Evolutionary conservation across 495 filamentous ascomycete genomes (phyloP).

Genomic region (Penicillium macrosclerotiorum): DNA sequence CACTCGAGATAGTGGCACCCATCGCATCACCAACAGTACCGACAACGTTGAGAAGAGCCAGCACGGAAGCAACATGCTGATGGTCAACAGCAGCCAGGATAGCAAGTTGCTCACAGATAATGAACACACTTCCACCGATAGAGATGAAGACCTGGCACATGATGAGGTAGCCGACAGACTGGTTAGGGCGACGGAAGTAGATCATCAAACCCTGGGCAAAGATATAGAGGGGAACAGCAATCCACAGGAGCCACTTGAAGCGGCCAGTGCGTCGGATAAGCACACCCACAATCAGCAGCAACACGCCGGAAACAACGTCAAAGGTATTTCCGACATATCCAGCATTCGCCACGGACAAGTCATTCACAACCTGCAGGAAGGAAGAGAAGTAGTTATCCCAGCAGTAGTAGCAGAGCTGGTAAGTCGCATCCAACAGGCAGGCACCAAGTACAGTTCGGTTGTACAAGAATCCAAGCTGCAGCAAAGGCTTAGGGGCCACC

Average conservation of each 20-base stretch:
- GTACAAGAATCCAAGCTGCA: constrained; percentile 52
- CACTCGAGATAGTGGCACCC: constrained; percentile 57
- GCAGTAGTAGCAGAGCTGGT: constrained; percentile 53
- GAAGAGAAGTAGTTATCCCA: constrained; percentile 63
- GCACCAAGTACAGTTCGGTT: constrained; percentile 63
- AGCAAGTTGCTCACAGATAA: constrained; percentile 65
- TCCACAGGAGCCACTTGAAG: constrained; percentile 53
- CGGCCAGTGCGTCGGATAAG: constrained; percentile 55
- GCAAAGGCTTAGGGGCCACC: constrained; percentile 50
- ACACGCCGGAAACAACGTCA: constrained; percentile 46
- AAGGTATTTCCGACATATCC: constrained; percentile 53
- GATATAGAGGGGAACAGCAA: constrained; percentile 57
- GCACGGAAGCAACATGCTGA: constrained; percentile 61
- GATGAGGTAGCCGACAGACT: constrained; percentile 59
- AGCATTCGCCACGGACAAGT: constrained; percentile 43
- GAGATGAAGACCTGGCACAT: constrained; percentile 74
- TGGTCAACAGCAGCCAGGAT: constrained; percentile 64
- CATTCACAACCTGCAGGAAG: constrained; percentile 72
- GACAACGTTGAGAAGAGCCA: constrained; percentile 62
- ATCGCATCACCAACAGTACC: constrained; percentile 62
- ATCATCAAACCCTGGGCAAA: constrained; percentile 59
- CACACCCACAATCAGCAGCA: constrained; percentile 45
- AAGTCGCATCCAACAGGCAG: constrained; percentile 48
- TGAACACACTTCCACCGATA: constrained; percentile 54
- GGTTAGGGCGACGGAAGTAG: constrained; percentile 59